These are phyloP conservation scores for Daldinia caldariorum DNA, from an alignment of 495 filamentous ascomycete species.

Conservation along the genomic window DNA sequence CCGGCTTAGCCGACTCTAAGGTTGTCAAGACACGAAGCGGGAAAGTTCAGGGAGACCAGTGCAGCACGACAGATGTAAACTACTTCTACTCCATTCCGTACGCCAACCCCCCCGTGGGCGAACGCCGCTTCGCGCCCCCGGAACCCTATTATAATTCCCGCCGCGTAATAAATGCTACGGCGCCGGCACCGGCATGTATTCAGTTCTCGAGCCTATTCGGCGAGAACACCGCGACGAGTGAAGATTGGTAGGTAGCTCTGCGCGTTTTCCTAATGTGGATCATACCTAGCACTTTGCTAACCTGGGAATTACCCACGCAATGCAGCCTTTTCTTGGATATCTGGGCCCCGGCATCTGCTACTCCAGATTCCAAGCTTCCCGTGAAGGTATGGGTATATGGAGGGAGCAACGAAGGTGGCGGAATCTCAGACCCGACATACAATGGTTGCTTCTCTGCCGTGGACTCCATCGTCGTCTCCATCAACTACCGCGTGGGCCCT, in stretches of 20 bases:
- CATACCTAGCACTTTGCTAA: neutral
- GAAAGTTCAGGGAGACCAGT: constrained; percentile 27
- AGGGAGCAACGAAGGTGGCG: constrained; percentile 47
- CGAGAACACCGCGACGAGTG: neutral
- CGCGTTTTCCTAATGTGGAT: neutral
- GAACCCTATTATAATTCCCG: neutral
- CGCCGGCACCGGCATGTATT: neutral
- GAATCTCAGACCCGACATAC: constrained; percentile 49
- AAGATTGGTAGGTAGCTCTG: neutral
- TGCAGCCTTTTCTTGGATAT: constrained; percentile 44
- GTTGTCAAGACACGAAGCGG: constrained; percentile 23
- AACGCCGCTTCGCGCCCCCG: constrained; percentile 42
- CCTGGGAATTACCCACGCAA: neutral
- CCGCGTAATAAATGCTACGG: neutral
- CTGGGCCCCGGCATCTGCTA: constrained; percentile 48
- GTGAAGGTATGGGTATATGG: constrained; percentile 58
- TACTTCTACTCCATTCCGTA: constrained; percentile 46
- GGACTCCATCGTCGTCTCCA: constrained; percentile 52
- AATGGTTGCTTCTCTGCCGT: constrained; percentile 54
- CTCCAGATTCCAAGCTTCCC: constrained; percentile 47
- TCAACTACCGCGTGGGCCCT: constrained; percentile 68
- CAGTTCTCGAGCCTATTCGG: neutral
- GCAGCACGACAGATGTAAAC: constrained; percentile 29
- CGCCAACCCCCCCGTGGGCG: constrained; percentile 45
- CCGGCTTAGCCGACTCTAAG: neutral